Evolutionary conservation across 73 alveolate genomes (phyloP), one percentile per base, ranked within the genome.

Genomic region (Blepharisma stoltei): DNA sequence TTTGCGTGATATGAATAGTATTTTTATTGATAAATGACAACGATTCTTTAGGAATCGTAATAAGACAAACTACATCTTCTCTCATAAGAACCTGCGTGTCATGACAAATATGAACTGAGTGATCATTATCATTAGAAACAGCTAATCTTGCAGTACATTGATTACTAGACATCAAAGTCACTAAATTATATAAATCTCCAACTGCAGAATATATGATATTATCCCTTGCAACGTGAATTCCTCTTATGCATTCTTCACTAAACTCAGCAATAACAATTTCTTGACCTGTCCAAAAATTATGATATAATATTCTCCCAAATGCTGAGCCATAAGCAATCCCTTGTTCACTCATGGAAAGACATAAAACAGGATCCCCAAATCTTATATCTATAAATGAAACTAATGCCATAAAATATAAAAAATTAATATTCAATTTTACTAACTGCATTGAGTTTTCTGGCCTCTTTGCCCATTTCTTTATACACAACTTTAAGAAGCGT

Each of bases 211-310:
- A 60, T 18, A 60, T 20, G 23, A 14, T 25, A 38, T 60, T 60
- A 25, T 60, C 73, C 5, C 23, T 60, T 60, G 73, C 14, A 9
- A 60, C 3, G 46, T 18, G 23, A 25, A 14, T 9, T 8, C 73
- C 73, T 60, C 73, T 60, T 14, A 60, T 60, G 5, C 73, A 60
- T 25, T 60, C 73, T 25, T 60, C 73, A 38, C 73, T 60, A 60
- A 60, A 60, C 46, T 60, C 73, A 60, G 48, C 37, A 20, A 60
- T 20, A 11, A 60, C 73, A 9, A 18, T 60, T 60, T 60, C 73
- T 25, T 60, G 2, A 8, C 23, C 46, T 1, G 45, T 9, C 2
- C 23, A 38, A 25, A 60, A 60, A 25, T n/a, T 60, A 4, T 60
- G 23, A 60, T 1, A 60, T 9, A 60, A 25, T 0, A 60, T 60